phyloP scores from a whole-genome alignment of 495 filamentous ascomycete genomes.

The Pyrenula aspistea region DNA sequence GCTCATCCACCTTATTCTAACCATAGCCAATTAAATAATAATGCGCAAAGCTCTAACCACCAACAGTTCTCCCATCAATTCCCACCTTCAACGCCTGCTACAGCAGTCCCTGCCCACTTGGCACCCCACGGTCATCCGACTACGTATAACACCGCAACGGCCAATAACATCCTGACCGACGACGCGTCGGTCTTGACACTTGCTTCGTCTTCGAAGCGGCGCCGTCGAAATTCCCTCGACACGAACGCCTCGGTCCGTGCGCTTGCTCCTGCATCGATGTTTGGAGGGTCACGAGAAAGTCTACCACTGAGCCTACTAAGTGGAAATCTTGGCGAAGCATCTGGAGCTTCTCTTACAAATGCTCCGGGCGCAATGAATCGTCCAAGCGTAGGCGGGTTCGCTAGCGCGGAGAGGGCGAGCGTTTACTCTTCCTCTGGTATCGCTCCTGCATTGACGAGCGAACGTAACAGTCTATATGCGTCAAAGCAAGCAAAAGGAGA shows the following conservation, averaged over 20 bases:
- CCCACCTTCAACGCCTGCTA: conserved; percentile 58
- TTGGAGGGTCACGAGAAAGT: conserved; percentile 79
- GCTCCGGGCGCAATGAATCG: conserved; percentile 29
- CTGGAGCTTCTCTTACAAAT: conserved; percentile 40
- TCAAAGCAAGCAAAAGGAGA: conserved; percentile 43
- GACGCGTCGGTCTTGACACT: conserved; percentile 93
- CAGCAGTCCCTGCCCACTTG: conserved; percentile 72
- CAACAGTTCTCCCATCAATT: conserved; percentile 86
- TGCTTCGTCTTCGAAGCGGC: conserved; percentile 87
- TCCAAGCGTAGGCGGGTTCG: conserved; percentile 47
- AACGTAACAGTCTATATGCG: conserved; percentile 72
- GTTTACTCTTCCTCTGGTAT: conserved; percentile 75
- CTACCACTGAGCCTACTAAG: conserved; percentile 83
- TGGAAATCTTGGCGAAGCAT: conserved; percentile 51
- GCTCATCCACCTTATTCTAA: conserved; percentile 16
- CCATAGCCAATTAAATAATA: conserved; percentile 27
- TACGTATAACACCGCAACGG: conserved; percentile 80
- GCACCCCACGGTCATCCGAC: conserved; percentile 55
- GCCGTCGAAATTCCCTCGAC: conserved; percentile 80
- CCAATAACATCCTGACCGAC: conserved; percentile 84
- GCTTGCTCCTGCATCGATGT: conserved; percentile 81
- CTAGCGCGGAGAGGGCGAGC: conserved; percentile 67
- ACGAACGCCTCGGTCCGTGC: conserved; percentile 93
- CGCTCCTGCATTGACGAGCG: conserved; percentile 46
- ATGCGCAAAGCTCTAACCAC: conserved; percentile 33